These are phyloP conservation scores for Bipolaris victoriae DNA, from an alignment of 2,329 filamentous ascomycete genomes.

Conservation along the genomic window DNA sequence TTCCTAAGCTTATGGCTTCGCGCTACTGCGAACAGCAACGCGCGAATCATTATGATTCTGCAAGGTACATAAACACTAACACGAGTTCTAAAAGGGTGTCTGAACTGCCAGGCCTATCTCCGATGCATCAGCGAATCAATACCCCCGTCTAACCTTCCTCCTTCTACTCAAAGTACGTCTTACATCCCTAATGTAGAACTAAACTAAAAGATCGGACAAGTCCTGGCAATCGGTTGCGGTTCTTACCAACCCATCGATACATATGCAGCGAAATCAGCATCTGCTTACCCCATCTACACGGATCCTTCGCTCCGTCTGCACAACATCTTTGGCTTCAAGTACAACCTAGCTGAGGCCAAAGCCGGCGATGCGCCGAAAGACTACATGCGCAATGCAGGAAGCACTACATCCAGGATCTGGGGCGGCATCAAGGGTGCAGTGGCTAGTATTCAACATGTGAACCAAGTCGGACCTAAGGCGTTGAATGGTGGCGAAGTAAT, in stretches of 20 bases:
- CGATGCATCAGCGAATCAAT: slow-evolving; percentile 26
- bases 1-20: too few species aligned
- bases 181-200: not conserved
- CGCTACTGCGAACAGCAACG: not conserved
- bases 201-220: slow-evolving; percentile 7
- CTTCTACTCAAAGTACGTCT: slow-evolving; percentile 27
- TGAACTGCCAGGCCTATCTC: slow-evolving; percentile 36
- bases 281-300: slow-evolving; percentile 32
- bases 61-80: not conserved
- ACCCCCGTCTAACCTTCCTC: slow-evolving; percentile 26
- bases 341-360: slow-evolving; percentile 18
- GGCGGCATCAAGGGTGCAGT: slow-evolving; percentile 30
- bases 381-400: slow-evolving; percentile 32
- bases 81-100: slow-evolving; percentile 22
- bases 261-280: slow-evolving; percentile 23
- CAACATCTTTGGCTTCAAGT: slow-evolving; percentile 32
- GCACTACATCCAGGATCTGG: slow-evolving; percentile 16
- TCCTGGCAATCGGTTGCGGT: slow-evolving; percentile 29
- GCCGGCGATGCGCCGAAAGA: slow-evolving; percentile 24
- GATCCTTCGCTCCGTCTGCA: slow-evolving; percentile 30
- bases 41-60: not conserved
- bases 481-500: slow-evolving; percentile 34
- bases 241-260: slow-evolving; percentile 35
- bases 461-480: slow-evolving; percentile 30
- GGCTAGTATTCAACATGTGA: slow-evolving; percentile 23